phyloP scores from a whole-genome alignment of 345 rosid species.

The Salix koriyanagi region DNA sequence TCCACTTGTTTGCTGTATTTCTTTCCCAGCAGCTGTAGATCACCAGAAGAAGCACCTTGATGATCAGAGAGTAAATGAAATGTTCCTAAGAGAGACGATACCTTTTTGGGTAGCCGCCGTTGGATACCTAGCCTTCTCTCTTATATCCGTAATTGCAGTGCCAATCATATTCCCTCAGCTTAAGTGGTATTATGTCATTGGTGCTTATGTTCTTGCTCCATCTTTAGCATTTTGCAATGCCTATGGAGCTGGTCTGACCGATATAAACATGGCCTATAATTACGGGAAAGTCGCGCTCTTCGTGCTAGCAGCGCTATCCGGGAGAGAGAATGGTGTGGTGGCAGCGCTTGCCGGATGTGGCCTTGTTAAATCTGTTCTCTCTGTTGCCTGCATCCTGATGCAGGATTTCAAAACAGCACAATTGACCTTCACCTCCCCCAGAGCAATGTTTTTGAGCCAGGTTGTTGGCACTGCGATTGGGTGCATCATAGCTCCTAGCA shows the following conservation, averaged over 20 bases:
- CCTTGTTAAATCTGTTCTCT: constrained; percentile 79
- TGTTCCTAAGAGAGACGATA: constrained; percentile 63
- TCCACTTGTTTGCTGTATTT: neutral
- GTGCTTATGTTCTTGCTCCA: constrained; percentile 79
- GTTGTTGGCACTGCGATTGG: constrained; percentile 71
- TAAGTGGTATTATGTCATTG: constrained; percentile 75
- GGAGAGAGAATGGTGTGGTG: constrained; percentile 70
- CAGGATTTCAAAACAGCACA: constrained; percentile 95
- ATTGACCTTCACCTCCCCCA: constrained; percentile 70
- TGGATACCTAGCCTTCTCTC: constrained; percentile 55
- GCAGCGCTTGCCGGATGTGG: constrained; percentile 92
- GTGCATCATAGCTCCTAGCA: constrained; percentile 65
- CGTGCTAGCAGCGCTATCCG: constrained; percentile 66
- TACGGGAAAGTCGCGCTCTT: constrained; percentile 93
- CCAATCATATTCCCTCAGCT: constrained; percentile 89
- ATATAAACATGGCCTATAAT: constrained; percentile 94
- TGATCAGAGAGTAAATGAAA: constrained; percentile 49
- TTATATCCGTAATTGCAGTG: constrained; percentile 52
- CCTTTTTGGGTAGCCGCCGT: constrained; percentile 67
- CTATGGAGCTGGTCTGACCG: constrained; percentile 92
- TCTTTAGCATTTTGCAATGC: constrained; percentile 91
- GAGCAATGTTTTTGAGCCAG: constrained; percentile 88
- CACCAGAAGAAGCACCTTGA: constrained; percentile 25
- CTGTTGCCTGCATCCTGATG: constrained; percentile 85
- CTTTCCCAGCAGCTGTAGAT: constrained; percentile 9